These are phyloP conservation scores for Delphinella strobiligena DNA, from an alignment of 2,329 filamentous ascomycete genomes.

Conservation along the genomic window DNA sequence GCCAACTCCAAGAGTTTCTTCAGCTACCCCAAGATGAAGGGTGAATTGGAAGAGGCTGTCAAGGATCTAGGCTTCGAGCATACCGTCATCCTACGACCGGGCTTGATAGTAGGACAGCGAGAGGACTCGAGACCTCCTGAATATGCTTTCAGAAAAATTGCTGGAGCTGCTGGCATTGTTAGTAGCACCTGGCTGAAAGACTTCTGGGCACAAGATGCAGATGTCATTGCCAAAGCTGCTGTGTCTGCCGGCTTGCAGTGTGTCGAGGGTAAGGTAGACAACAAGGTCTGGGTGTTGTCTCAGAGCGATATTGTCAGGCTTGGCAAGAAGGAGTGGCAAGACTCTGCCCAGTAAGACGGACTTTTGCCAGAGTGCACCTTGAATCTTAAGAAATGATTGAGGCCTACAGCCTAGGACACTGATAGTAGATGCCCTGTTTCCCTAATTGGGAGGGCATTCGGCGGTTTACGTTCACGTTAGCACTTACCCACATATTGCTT, in stretches of 20 bases:
- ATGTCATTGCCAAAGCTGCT: constrained; percentile 58
- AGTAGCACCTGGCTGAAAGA: constrained; percentile 45
- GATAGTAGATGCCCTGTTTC: no score
- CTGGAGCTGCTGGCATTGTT: constrained; percentile 44
- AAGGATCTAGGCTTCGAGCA: constrained; percentile 62
- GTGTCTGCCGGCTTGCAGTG: constrained; percentile 44
- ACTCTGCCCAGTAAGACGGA: neutral
- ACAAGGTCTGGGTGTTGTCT: constrained; percentile 51
- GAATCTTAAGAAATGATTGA: no score
- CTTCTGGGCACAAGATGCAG: constrained; percentile 58
- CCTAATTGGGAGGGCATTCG: no score
- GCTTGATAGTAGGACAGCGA: constrained; percentile 61
- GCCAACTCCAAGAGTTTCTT: constrained; percentile 42
- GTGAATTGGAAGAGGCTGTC: constrained; percentile 70
- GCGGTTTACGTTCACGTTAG: no score
- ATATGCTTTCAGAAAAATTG: constrained; percentile 42
- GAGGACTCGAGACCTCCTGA: constrained; percentile 46
- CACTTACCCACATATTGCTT: no score
- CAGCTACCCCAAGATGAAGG: constrained; percentile 63
- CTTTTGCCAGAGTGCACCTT: no score
- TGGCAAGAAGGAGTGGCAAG: constrained; percentile 43
- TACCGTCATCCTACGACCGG: constrained; percentile 62
- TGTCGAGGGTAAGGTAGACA: constrained; percentile 40
- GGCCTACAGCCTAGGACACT: no score
- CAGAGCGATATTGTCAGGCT: constrained; percentile 52